Evolutionary conservation across 2,329 filamentous ascomycete genomes (phyloP).

Genomic region (Aspergillus pseudonomiae): DNA sequence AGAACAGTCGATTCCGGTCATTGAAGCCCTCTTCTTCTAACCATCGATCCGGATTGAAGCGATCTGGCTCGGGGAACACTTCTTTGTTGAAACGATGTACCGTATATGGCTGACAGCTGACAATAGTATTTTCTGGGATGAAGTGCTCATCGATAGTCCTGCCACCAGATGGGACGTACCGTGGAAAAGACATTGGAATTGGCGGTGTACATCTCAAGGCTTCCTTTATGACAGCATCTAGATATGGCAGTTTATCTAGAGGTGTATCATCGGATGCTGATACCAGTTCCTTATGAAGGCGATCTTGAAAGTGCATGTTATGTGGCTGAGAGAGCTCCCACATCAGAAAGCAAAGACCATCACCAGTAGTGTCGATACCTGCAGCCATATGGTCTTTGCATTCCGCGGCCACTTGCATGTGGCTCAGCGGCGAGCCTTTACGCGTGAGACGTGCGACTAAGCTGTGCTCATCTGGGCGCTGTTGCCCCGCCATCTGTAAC

Average conservation of each 20-base stretch:
- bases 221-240: conserved; percentile 67
- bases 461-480: conserved; percentile 57
- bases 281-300: conserved; percentile 57
- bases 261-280: conserved; percentile 39
- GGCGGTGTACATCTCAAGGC: conserved; percentile 61
- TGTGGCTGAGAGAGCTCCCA: conserved; percentile 68
- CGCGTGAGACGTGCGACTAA: conserved; percentile 62
- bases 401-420: conserved; percentile 65
- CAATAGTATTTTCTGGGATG: conserved; percentile 40
- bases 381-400: conserved; percentile 73
- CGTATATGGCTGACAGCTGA: conserved; percentile 43
- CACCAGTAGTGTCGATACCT: conserved; percentile 72
- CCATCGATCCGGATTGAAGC: conserved; percentile 39
- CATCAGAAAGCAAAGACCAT: conserved; percentile 71
- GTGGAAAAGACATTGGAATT: conserved; percentile 55
- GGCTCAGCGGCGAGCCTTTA: conserved; percentile 53
- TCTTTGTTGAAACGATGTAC: conserved; percentile 35
- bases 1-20: conserved; percentile 59
- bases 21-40: conserved; percentile 34
- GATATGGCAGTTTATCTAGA: conserved; percentile 53
- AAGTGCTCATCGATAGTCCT: conserved; percentile 46
- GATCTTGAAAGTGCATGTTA: conserved; percentile 55
- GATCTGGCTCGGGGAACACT: conserved; percentile 35
- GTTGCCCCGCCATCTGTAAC: conserved; percentile 52
- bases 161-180: conserved; percentile 41